phyloP scores from a whole-genome alignment of 768 basidiomycete genomes.

The Termitomyces sp. region DNA sequence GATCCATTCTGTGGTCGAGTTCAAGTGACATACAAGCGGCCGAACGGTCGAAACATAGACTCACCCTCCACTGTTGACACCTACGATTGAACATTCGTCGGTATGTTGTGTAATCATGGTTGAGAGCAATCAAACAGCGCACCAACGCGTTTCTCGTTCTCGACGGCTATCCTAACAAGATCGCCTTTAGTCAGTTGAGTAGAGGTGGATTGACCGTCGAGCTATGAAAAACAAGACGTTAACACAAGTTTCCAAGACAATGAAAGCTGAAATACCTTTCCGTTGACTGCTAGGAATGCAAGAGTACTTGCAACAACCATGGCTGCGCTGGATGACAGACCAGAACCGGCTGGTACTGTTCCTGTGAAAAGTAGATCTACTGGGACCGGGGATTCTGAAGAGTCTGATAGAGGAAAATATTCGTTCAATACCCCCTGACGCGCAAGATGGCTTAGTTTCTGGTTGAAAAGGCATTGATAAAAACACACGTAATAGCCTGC shows the following conservation, averaged over 20 bases:
- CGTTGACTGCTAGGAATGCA: conserved; percentile 73
- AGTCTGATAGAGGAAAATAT: conserved; percentile 33
- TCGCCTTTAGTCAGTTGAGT: conserved; percentile 51
- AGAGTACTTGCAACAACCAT: conserved; percentile 87
- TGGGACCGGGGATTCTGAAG: conserved; percentile 36
- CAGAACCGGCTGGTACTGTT: conserved; percentile 80
- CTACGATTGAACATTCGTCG: conserved; percentile 17
- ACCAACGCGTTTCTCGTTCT: conserved; percentile 82
- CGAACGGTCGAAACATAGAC: conserved; percentile 12
- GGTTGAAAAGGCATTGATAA: neutral
- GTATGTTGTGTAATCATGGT: neutral
- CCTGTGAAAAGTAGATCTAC: conserved; percentile 78
- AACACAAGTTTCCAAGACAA: neutral
- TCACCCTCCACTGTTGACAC: conserved; percentile 76
- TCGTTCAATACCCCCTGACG: conserved; percentile 62
- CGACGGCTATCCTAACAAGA: conserved; percentile 74
- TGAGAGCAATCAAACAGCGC: conserved; percentile 10
- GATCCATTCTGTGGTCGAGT: conserved; percentile 63
- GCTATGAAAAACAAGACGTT: conserved; percentile 2
- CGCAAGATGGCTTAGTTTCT: neutral
- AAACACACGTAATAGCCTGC: conserved; percentile 72
- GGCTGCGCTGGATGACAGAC: conserved; percentile 83
- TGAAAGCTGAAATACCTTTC: conserved; percentile 36
- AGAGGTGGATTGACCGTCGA: conserved; percentile 9
- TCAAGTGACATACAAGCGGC: neutral